These are phyloP conservation scores for Hyphopichia burtonii DNA, from an alignment of 1,139 yeast species.

Conservation along the genomic window DNA sequence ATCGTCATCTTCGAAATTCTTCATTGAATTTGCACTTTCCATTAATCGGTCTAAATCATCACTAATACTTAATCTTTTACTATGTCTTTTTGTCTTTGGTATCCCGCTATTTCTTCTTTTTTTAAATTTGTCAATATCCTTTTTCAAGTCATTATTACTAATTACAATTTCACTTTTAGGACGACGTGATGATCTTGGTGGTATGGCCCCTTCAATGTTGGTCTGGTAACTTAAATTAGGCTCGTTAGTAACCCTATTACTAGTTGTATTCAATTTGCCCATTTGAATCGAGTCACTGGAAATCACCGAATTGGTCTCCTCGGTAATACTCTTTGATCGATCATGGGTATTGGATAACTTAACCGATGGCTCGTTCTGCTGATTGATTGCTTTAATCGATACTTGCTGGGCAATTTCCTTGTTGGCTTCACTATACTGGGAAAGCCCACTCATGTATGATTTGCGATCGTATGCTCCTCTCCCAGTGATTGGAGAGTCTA, in stretches of 20 bases:
- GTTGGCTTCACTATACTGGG: slow-evolving; percentile 1
- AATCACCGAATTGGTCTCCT: slow-evolving; percentile 5
- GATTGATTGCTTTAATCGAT: slow-evolving; percentile 21
- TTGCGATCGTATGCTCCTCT: slow-evolving; percentile 1
- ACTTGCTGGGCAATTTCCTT: slow-evolving; percentile 23
- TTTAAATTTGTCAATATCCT: slow-evolving; percentile 11
- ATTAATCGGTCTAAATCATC: slow-evolving; percentile 44
- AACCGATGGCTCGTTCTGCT: slow-evolving; percentile 9
- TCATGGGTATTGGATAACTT: not conserved
- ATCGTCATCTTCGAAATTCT: not conserved
- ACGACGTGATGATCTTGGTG: slow-evolving; percentile 42
- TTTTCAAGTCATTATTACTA: slow-evolving; percentile 10
- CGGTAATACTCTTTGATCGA: slow-evolving; percentile 1
- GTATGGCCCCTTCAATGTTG: slow-evolving; percentile 38
- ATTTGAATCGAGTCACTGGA: slow-evolving; percentile 7
- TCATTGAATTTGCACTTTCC: slow-evolving; percentile 34
- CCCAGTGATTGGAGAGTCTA: not conserved
- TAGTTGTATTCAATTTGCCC: slow-evolving; percentile 13
- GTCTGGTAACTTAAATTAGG: slow-evolving; percentile 37
- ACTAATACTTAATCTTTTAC: slow-evolving; percentile 21
- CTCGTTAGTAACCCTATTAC: slow-evolving; percentile 7
- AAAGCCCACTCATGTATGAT: slow-evolving; percentile 1
- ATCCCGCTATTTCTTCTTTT: slow-evolving; percentile 5
- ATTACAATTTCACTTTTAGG: slow-evolving; percentile 34
- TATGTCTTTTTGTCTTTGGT: slow-evolving; percentile 5